phyloP scores from a whole-genome alignment of 179 eudicot genomes.

The Silene coronaria region DNA sequence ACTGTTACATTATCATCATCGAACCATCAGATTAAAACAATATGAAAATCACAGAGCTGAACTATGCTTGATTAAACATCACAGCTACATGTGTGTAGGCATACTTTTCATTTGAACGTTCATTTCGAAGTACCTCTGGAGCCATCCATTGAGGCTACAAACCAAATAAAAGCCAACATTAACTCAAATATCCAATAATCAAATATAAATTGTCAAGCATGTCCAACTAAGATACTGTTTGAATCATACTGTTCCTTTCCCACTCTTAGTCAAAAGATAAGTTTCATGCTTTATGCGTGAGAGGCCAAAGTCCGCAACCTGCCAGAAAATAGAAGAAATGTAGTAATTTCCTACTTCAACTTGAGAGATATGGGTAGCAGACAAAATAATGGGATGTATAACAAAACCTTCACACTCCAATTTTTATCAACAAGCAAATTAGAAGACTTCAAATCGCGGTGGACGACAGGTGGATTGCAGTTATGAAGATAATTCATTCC shows the following conservation, averaged over 20 bases:
- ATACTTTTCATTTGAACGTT: slow-evolving; percentile 45
- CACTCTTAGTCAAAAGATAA: slow-evolving; percentile 65
- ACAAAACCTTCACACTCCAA: slow-evolving; percentile 88
- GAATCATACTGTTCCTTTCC: slow-evolving; percentile 87
- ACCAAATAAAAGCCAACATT: background rate
- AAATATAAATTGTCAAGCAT: background rate
- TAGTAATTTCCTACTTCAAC: slow-evolving; percentile 3
- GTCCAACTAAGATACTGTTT: slow-evolving; percentile 3
- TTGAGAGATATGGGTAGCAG: background rate
- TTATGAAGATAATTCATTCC: slow-evolving; percentile 97
- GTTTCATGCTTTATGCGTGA: slow-evolving; percentile 92
- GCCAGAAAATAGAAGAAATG: slow-evolving; percentile 14
- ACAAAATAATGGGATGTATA: background rate
- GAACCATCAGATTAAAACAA: background rate
- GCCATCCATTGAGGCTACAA: slow-evolving; percentile 53
- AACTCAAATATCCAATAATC: background rate
- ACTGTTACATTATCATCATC: background rate
- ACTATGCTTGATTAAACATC: slow-evolving; percentile 8
- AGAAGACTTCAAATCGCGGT: slow-evolving; percentile 92
- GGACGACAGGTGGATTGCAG: slow-evolving; percentile 78
- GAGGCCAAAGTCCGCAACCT: slow-evolving; percentile 99
- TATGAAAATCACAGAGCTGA: too few species aligned
- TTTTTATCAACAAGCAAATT: slow-evolving; percentile 90
- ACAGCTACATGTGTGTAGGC: slow-evolving; percentile 15
- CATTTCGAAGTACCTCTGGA: slow-evolving; percentile 47